Base-by-base conservation (phyloP, 1,284 basidiomycete species). In the Coriolopsis trogii region DNA sequence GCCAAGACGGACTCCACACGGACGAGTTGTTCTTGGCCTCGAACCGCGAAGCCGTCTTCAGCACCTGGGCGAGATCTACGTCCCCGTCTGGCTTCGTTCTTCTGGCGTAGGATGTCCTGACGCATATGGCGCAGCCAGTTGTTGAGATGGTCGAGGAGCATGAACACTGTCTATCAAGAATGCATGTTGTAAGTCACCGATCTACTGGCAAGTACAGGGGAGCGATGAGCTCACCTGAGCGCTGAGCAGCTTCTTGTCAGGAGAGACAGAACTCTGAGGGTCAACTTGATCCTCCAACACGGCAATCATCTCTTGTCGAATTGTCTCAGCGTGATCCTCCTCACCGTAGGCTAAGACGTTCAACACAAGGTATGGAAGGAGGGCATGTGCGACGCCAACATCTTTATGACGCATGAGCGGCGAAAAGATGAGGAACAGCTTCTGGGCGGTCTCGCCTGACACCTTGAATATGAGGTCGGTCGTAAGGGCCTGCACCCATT, bases 401-500 rank as follows among this genome's bases (percentile, higher is more conserved):
- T 99, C 97, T 56, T 93, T 93, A 63, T 91, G 90, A 36, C 86
- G 81, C 23, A 98, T 81, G 0, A 91, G 86, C 3, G 87, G 83
- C 20, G 85, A 81, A 65, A 98, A 93, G 5, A 89, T 84, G 8
- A 80, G 75, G 65, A 99, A 99, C 40, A 99, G 85, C 20, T 72
- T 73, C 52, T 75, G 70, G 4, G 89, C 89, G 26, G 73, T 76
- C 3, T 67, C 63, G n/a, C 82, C 83, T 2, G 80, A 80, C 2
- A 78, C 79, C 65, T 79, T 74, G 9, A 81, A 78, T 50, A 98
- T 92, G n/a, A 99, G 82, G 65, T 92, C 81, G 10, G 82, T 80
- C 0, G 91, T 87, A 95, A 96, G 99, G 0, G 82, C 70, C 60
- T 97, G 93, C 20, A 99, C 80, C 97, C 97, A 99, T 69, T 99